Base-by-base conservation (phyloP, 2,329 filamentous ascomycete genomes). In the Fonsecaea multimorphosa region DNA sequence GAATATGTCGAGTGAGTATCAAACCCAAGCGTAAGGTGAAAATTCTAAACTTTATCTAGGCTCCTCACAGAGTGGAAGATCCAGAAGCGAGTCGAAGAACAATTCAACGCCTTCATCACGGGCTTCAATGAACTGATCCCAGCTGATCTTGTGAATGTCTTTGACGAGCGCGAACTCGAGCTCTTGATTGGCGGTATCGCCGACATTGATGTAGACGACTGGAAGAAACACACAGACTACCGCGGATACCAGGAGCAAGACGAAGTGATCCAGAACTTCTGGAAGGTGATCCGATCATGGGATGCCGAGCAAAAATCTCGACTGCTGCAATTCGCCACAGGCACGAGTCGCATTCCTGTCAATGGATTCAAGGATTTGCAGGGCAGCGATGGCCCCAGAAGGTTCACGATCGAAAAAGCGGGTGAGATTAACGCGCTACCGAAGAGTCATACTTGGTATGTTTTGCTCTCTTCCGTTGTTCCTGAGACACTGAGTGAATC, bases 201-300 rank as follows among this genome's bases (percentile, higher is more conserved):
- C n/a, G 95, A 99, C 80, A 99, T 99, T 72, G 95, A 99, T 75
- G 94, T 99, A 16, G 95, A 99, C 67, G 95, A 99, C 80, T 99
- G 95, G 95, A 98, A 99, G 90, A 99, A 99, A 84, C 95, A 99
- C 81, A 99, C 95, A 54, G 95, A 99, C 76, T 99, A 99, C 80
- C 91, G 95, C 73, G 95, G 95, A 61, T 99, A 99, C 85, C 97
- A 96, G 9, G 95, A 99, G 81, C 93, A 89, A 64, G 95, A 99
- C 74, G 92, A 97, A 76, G 95, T 99, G 29, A 95, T 99, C 71
- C 91, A 96, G 78, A 93, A 96, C 83, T 99, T 99, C 86, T 99
- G 95, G 95, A 93, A 97, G 84, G 84, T 87, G 65, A 95, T 99
- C 71, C 89, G 94, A 71, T 92, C 88, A 68, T 99, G 95, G 95